A percentile compares a stretch with the other conserved stretches of the same genome.
Evolutionary conservation across 768 basidiomycete species (phyloP).

Genomic region (Serpula lacrymans): DNA sequence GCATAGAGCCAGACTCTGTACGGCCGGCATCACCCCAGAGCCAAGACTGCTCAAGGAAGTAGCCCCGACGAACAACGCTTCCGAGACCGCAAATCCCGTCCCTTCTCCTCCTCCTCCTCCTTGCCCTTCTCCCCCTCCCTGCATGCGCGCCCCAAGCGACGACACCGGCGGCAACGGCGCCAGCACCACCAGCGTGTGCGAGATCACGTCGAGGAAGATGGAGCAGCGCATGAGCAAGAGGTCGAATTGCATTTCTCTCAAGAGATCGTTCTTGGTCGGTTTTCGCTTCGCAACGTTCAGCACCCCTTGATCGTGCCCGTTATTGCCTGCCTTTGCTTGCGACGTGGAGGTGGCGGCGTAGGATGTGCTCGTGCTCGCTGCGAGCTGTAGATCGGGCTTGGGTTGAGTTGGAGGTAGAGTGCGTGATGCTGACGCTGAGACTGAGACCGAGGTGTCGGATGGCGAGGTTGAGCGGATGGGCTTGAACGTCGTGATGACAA

Average conservation of each 20-base stretch:
- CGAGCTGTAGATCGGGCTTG: conserved; percentile 34
- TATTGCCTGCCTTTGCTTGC: no score
- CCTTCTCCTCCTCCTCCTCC: no score
- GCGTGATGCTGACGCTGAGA: conserved; percentile 6
- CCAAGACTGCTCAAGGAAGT: conserved; percentile 65
- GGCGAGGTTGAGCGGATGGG: conserved; percentile 33
- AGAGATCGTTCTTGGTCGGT: conserved; percentile 48
- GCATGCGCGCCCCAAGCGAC: conserved; percentile 14
- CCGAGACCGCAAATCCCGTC: no score
- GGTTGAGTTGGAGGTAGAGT: conserved; percentile 4
- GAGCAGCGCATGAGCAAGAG: conserved; percentile 61
- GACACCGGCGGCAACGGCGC: conserved; percentile 41
- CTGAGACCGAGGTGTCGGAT: conserved; percentile 6
- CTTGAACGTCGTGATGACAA: conserved; percentile 62
- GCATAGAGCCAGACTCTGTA: conserved; percentile 72
- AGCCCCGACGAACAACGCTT: conserved; percentile 51
- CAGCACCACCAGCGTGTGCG: conserved; percentile 58
- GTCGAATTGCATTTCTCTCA: conserved; percentile 66
- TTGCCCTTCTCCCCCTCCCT: no score
- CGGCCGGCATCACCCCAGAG: conserved; percentile 63
- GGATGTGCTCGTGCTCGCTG: no score
- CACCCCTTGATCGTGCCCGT: no score
- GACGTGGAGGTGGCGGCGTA: no score
- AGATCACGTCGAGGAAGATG: conserved; percentile 62
- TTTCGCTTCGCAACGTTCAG: conserved; percentile 40